Evolutionary conservation across 2,329 filamentous ascomycete species (phyloP).

Genomic region (Lojkania enalia): DNA sequence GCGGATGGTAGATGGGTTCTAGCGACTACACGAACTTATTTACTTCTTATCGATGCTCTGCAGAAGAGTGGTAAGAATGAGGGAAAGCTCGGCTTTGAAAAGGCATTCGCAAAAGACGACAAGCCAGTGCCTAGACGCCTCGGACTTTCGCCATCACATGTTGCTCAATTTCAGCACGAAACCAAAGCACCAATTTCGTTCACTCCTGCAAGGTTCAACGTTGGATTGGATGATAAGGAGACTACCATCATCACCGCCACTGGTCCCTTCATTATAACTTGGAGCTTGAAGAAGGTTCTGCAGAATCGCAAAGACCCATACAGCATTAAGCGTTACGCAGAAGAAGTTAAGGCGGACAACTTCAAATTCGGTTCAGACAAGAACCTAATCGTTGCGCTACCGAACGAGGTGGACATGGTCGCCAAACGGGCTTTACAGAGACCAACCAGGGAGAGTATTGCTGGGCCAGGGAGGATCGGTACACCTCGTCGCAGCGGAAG

Average conservation of each 20-base stretch:
- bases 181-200: slow-evolving; percentile 85
- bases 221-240: slow-evolving; percentile 76
- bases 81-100: slow-evolving; percentile 97
- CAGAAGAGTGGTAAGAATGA: slow-evolving; percentile 95
- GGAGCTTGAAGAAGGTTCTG: slow-evolving; percentile 90
- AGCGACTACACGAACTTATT: slow-evolving; percentile 90
- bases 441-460: slow-evolving; percentile 92
- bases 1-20: slow-evolving; percentile 96
- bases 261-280: slow-evolving; percentile 94
- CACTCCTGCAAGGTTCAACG: slow-evolving; percentile 92
- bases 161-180: slow-evolving; percentile 96
- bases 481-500: slow-evolving; percentile 46
- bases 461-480: slow-evolving; percentile 57
- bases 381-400: slow-evolving; percentile 95
- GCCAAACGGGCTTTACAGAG: slow-evolving; percentile 81
- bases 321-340: slow-evolving; percentile 92
- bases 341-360: slow-evolving; percentile 96
- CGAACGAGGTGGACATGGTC: slow-evolving; percentile 98
- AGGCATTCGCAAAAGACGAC: slow-evolving; percentile 84
- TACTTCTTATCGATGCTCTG: slow-evolving; percentile 87
- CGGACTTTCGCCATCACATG: slow-evolving; percentile 84
- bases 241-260: slow-evolving; percentile 97
- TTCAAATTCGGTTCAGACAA: slow-evolving; percentile 97
- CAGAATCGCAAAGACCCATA: slow-evolving; percentile 83
- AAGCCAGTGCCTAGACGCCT: slow-evolving; percentile 94